Conservation (phyloP, 495 filamentous ascomycete genomes). For the Aspergillus olivimuriae region DNA sequence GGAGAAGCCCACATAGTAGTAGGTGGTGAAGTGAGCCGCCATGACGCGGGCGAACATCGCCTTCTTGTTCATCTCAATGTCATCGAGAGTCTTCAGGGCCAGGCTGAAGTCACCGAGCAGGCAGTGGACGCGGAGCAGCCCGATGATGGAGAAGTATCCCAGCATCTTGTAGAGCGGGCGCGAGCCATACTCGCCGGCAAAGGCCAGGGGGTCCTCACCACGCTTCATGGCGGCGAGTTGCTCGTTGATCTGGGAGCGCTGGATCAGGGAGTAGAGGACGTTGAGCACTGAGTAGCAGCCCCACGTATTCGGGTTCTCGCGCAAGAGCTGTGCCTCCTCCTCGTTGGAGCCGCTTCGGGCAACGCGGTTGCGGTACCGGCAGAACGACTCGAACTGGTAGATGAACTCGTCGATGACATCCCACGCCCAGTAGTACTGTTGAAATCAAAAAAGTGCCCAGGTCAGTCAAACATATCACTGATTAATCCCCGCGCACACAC, state of each 20-base stretch:
- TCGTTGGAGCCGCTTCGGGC: conserved; percentile 78
- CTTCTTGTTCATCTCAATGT: conserved; percentile 99
- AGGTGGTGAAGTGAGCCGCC: conserved; percentile 99
- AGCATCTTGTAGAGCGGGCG: conserved; percentile 95
- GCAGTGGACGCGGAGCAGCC: conserved; percentile 91
- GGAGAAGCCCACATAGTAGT: conserved; percentile 99
- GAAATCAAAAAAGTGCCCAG: too few species aligned
- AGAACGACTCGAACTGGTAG: conserved; percentile 99
- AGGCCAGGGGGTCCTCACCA: conserved; percentile 73
- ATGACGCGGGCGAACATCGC: conserved; percentile 99
- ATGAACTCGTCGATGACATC: conserved; percentile 99
- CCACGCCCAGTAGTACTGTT: conserved; percentile 98
- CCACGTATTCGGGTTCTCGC: conserved; percentile 97
- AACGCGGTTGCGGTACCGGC: conserved; percentile 85
- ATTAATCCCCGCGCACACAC: too few species aligned
- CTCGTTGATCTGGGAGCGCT: conserved; percentile 94
- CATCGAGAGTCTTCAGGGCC: conserved; percentile 95
- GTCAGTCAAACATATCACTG: too few species aligned
- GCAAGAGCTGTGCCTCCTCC: conserved; percentile 83
- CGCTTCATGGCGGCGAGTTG: conserved; percentile 92
- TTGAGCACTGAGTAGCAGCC: conserved; percentile 99
- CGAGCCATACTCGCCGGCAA: conserved; percentile 90
- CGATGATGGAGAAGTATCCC: conserved; percentile 98
- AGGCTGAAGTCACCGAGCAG: conserved; percentile 96
- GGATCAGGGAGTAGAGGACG: conserved; percentile 97